These are phyloP conservation scores for Trichoderma asperelloides DNA, from an alignment of 495 filamentous ascomycete species.

Conservation along the genomic window DNA sequence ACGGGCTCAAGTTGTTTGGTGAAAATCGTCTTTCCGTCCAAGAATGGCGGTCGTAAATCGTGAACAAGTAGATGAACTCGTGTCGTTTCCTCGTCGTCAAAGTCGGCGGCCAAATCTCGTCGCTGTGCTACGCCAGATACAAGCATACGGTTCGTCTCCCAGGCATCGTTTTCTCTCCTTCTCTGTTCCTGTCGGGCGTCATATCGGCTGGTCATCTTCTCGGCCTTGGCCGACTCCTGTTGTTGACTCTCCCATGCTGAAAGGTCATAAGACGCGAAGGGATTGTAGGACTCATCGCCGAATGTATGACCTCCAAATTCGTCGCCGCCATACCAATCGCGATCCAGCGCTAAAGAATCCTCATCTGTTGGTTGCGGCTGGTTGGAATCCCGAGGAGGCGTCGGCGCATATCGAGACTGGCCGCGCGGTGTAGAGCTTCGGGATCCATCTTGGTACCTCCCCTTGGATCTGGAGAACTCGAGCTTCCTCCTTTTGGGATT, in stretches of 20 bases:
- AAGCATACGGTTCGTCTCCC: constrained; percentile 98
- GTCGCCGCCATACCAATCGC: constrained; percentile 80
- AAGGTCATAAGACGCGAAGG: constrained; percentile 56
- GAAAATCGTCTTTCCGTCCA: constrained; percentile 91
- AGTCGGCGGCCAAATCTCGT: constrained; percentile 68
- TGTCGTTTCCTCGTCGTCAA: constrained; percentile 82
- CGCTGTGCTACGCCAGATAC: constrained; percentile 91
- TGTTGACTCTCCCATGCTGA: constrained; percentile 61
- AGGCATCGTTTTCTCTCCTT: constrained; percentile 91
- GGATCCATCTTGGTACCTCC: constrained; percentile 23
- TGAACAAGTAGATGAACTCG: constrained; percentile 88
- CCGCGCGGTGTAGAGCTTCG: constrained; percentile 41
- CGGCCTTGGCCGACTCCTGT: constrained; percentile 57
- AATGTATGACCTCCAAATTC: constrained; percentile 58
- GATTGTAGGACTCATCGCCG: constrained; percentile 43
- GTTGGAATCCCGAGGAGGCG: constrained; percentile 45
- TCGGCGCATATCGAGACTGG: constrained; percentile 36
- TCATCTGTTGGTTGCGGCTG: constrained; percentile 40
- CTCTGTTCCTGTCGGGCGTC: constrained; percentile 65
- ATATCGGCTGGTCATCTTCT: constrained; percentile 62
- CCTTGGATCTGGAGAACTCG: constrained; percentile 39
- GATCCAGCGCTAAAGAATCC: constrained; percentile 60
- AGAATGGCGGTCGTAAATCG: constrained; percentile 88
- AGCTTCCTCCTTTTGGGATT: constrained; percentile 55
- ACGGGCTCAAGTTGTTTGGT: constrained; percentile 96